Percentiles rank a stretch among this genome's conserved stretches.
Conservation (phyloP, 371 early-diverging fungal species). For the Funneliformis caledonium region DNA sequence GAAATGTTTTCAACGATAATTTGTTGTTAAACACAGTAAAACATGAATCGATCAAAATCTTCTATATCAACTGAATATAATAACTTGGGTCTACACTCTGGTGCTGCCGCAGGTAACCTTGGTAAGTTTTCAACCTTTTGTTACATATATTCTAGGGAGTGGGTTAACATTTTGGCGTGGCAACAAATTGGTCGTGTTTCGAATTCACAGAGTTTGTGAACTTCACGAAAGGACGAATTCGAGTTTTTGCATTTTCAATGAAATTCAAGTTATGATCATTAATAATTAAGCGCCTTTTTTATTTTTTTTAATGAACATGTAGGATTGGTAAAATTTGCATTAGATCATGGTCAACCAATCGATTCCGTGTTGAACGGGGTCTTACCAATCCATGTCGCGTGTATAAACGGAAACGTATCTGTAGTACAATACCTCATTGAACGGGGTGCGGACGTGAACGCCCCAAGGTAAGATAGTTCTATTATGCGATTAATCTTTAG, state of each 20-base stretch:
- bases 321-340: slow-evolving; percentile 74
- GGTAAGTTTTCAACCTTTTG: slow-evolving; percentile 47
- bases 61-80: not conserved
- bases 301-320: not conserved
- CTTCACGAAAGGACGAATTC: no score
- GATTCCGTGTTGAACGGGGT: slow-evolving; percentile 73
- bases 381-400: slow-evolving; percentile 73
- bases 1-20: not conserved
- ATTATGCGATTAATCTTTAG: not conserved
- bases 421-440: slow-evolving; percentile 74
- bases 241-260: no score
- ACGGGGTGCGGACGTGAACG: slow-evolving; percentile 74
- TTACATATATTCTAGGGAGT: no score
- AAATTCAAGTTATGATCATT: no score
- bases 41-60: not conserved
- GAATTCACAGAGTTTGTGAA: no score
- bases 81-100: slow-evolving; percentile 65
- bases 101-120: slow-evolving; percentile 67
- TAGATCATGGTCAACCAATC: slow-evolving; percentile 72
- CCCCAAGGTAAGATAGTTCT: slow-evolving; percentile 52
- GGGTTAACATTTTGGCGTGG: no score
- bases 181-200: no score
- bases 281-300: not conserved
- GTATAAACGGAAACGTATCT: slow-evolving; percentile 65
- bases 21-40: not conserved